Evolutionary conservation across 768 basidiomycete genomes (phyloP).

Genomic region (Panaeolus cyanescens): DNA sequence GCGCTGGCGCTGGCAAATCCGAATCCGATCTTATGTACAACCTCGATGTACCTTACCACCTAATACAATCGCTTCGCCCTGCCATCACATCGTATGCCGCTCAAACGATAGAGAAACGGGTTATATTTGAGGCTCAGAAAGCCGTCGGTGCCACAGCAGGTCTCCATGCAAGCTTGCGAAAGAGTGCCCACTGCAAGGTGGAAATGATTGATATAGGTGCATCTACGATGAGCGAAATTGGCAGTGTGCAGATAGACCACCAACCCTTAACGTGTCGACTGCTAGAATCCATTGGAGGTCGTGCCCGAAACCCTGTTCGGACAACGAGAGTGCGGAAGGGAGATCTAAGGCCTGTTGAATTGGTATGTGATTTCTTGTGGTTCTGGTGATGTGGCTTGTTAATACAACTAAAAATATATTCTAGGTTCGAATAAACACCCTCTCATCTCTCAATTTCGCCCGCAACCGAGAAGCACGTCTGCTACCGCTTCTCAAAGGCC

Average conservation of each 20-base stretch:
- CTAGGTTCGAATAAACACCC: neutral
- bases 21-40: slow-evolving; percentile 14
- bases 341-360: too few species aligned
- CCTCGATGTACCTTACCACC: slow-evolving; percentile 4
- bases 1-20: too few species aligned
- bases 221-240: slow-evolving; percentile 2
- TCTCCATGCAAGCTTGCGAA: slow-evolving; percentile 16
- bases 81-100: slow-evolving; percentile 29
- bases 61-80: slow-evolving; percentile 22
- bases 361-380: too few species aligned
- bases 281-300: too few species aligned
- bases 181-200: neutral
- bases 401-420: too few species aligned
- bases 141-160: slow-evolving; percentile 17
- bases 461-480: slow-evolving; percentile 14
- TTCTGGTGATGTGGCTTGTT: too few species aligned
- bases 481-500: slow-evolving; percentile 15
- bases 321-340: too few species aligned
- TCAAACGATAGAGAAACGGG: slow-evolving; percentile 20
- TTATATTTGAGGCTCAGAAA: slow-evolving; percentile 17
- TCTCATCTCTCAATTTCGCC: slow-evolving; percentile 20
- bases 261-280: slow-evolving; percentile 12
- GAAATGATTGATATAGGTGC: slow-evolving; percentile 11
- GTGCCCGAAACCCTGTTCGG: too few species aligned
- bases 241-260: neutral